Evolutionary conservation across 208 protist species (phyloP), one percentile per base, ranked within the genome.

Genomic region (Trypanosoma mega): DNA sequence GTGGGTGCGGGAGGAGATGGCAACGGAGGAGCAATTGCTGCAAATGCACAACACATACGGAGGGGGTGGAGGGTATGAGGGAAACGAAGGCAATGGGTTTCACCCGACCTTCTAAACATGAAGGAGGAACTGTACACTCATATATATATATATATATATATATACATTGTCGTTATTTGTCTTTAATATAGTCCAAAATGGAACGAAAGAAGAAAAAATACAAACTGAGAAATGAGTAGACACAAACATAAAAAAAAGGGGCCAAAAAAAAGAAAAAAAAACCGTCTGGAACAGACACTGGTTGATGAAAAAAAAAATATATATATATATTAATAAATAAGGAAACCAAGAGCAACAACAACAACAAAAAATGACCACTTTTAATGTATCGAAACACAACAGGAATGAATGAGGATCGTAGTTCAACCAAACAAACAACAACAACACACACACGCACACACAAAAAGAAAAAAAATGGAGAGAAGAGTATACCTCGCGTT

Each of bases 401-500:
- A n/a, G 21, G 21, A 37, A 31, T n/a, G 2, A 26, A 43, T 3
- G n/a, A 44, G 1, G 34, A 57, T 29, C 33, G 6, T 2, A 54
- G 29, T 18, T 3, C 24, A 33, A 54, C 8, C 18, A 6, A 39
- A 44, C 20, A 12, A 44, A 57, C 51, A 57, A 41, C n/a, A 57
- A n/a, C 31, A 24, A 43, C 29, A 39, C 33, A 31, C 12, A 64
- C 12, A 37, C n/a, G 21, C 37, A 62, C 49, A 20, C 67, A 39
- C 21, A 60, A 49, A n/a, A 66, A 68, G 2, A 57, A 49, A 61
- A 66, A 63, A 66, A 60, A 63, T 6, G 37, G 44, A 34, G 12
- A 39, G 12, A 39, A 39, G 12, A 39, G 34, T 39, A 39, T 16
- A 39, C 12, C 12, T 6, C 12, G 12, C 6, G 34, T 16, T 39